Conservation (phyloP, 2,329 filamentous ascomycete genomes). For the Fusarium mangiferae region DNA sequence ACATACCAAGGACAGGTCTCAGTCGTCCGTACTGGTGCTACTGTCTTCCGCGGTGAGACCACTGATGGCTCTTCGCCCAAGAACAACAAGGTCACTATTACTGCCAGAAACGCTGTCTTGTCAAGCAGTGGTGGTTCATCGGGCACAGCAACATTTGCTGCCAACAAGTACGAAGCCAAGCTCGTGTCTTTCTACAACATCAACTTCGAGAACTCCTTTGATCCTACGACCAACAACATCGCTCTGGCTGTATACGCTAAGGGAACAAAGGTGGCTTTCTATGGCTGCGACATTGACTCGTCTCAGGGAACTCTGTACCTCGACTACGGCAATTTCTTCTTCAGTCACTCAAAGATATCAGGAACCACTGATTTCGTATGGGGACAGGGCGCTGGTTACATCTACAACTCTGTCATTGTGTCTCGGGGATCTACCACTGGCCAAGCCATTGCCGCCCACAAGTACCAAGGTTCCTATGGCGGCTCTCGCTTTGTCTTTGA, state of each 20-base stretch:
- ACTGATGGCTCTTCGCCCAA: constrained; percentile 54
- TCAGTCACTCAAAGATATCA: constrained; percentile 29
- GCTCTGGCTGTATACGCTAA: constrained; percentile 42
- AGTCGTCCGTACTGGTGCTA: constrained; percentile 51
- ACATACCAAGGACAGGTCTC: constrained; percentile 56
- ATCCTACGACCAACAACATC: constrained; percentile 24
- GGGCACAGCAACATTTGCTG: constrained; percentile 40
- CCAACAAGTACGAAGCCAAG: constrained; percentile 45
- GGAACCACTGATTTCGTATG: constrained; percentile 39
- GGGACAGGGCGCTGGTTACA: constrained; percentile 40
- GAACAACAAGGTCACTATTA: constrained; percentile 67
- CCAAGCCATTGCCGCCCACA: constrained; percentile 44
- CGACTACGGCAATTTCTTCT: constrained; percentile 38
- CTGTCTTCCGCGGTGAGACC: constrained; percentile 61
- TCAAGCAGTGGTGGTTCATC: constrained; percentile 29
- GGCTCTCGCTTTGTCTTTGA: constrained; percentile 56
- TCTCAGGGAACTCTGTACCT: constrained; percentile 37
- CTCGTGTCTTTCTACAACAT: constrained; percentile 46
- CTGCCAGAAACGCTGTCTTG: constrained; percentile 17
- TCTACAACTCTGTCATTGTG: constrained; percentile 39
- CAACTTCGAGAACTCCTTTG: constrained; percentile 42
- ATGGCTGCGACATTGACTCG: constrained; percentile 50
- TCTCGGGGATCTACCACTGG: constrained; percentile 25
- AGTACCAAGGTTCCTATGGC: constrained; percentile 41
- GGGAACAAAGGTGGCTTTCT: constrained; percentile 53